A percentile compares a stretch with the other conserved stretches of the same genome.
Conservation (phyloP, 2,329 filamentous ascomycete species). For the Claviceps quebecensis region DNA sequence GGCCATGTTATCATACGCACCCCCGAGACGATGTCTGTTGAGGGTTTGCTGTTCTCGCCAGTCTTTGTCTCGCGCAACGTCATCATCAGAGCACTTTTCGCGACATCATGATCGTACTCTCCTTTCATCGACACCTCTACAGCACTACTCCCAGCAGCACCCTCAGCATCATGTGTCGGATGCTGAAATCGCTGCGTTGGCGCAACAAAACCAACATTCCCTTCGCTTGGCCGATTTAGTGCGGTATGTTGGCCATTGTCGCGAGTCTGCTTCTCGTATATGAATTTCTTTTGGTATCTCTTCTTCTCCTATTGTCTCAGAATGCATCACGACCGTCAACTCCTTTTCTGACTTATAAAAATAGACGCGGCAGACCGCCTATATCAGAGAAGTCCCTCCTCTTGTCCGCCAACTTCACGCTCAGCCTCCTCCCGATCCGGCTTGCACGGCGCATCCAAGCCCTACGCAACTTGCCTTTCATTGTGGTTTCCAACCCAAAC, state of each 20-base stretch:
- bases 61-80: background rate
- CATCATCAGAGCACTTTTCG: background rate
- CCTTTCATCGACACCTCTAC: background rate
- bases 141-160: background rate
- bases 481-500: conserved; percentile 95
- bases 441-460: conserved; percentile 90
- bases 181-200: conserved; percentile 65
- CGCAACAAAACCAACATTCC: conserved; percentile 63
- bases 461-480: conserved; percentile 85
- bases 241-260: conserved; percentile 41
- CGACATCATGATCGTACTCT: background rate
- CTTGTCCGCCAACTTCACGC: conserved; percentile 87
- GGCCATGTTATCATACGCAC: conserved; percentile 7
- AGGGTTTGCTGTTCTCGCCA: conserved; percentile 1
- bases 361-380: conserved; percentile 64
- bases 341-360: background rate
- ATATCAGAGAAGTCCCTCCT: conserved; percentile 68
- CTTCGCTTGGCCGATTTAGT: conserved; percentile 80
- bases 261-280: background rate
- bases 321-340: background rate
- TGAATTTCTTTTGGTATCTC: background rate
- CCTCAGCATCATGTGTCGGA: conserved; percentile 36
- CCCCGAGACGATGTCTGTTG: background rate
- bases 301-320: too few relatives aligned
- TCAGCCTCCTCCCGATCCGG: conserved; percentile 79